phyloP scores from a whole-genome alignment of 129 eudicot species.

The Smallanthus sonchifolius region DNA sequence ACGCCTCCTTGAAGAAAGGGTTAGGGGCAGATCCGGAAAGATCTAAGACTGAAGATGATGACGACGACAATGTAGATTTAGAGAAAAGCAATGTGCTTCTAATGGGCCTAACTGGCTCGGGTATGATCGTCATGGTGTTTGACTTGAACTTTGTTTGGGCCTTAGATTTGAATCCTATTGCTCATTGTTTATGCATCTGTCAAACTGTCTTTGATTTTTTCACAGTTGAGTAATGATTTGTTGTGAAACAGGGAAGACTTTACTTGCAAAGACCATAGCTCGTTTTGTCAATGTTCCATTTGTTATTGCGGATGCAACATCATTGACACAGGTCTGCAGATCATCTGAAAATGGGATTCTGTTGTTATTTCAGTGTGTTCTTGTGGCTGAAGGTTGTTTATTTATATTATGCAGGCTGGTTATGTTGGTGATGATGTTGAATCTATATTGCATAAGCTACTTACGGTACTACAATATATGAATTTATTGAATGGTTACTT shows the following conservation, averaged over 20 bases:
- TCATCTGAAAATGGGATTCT: conserved; percentile 14
- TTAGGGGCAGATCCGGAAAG: conserved; percentile 53
- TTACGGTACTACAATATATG: conserved; percentile 50
- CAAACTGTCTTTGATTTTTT: not conserved
- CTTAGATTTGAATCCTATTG: not conserved
- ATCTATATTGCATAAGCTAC: conserved; percentile 86
- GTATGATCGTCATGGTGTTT: no score
- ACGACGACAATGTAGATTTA: conserved; percentile 82
- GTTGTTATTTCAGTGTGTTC: conserved; percentile 1
- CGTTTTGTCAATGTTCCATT: conserved; percentile 95
- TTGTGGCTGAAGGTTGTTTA: conserved; percentile 6
- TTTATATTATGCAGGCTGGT: conserved; percentile 75
- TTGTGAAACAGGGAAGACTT: conserved; percentile 72
- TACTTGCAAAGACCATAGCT: conserved; percentile 94
- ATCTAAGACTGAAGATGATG: conserved; percentile 52
- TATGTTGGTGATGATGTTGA: conserved; percentile 99
- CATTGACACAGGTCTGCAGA: conserved; percentile 67
- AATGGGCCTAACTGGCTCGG: conserved; percentile 99
- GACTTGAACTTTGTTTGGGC: not conserved
- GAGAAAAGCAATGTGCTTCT: conserved; percentile 94
- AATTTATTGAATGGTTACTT: not conserved
- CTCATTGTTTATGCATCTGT: not conserved
- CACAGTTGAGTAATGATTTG: conserved; percentile 10
- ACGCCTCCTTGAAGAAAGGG: conserved; percentile 65
- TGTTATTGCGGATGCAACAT: conserved; percentile 98